Percentiles rank a stretch among this genome's conserved stretches.
Conservation (phyloP, 2,329 filamentous ascomycete genomes). For the Penicillium sp. region DNA sequence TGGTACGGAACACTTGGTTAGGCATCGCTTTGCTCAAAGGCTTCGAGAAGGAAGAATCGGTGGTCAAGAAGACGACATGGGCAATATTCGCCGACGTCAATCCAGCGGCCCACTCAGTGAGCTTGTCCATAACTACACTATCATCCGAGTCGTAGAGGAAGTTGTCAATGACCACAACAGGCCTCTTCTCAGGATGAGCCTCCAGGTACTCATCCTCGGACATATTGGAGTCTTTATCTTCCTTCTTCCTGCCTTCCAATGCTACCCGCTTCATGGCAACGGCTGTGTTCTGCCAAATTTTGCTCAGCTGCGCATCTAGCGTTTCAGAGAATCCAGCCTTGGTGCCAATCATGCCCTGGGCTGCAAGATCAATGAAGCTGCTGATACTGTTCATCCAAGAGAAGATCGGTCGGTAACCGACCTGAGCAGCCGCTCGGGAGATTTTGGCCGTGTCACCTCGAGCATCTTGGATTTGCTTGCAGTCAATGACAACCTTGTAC, state of each 20-base stretch:
- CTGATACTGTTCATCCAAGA: constrained; percentile 95
- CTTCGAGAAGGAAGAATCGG: constrained; percentile 85
- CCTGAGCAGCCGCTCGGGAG: constrained; percentile 73
- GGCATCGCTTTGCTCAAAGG: constrained; percentile 83
- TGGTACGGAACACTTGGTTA: constrained; percentile 84
- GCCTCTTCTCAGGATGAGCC: constrained; percentile 78
- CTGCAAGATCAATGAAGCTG: constrained; percentile 87
- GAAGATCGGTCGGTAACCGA: constrained; percentile 91
- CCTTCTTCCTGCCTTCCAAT: constrained; percentile 67
- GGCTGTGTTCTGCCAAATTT: constrained; percentile 84
- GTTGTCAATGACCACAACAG: constrained; percentile 88
- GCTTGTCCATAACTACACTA: constrained; percentile 69
- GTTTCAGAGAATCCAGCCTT: constrained; percentile 95
- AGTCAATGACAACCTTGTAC: constrained; percentile 84
- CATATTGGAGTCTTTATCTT: constrained; percentile 71
- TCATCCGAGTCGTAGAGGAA: constrained; percentile 76
- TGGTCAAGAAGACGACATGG: constrained; percentile 92
- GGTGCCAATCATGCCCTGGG: constrained; percentile 89
- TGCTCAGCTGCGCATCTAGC: constrained; percentile 81
- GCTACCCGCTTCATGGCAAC: constrained; percentile 77
- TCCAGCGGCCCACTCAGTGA: constrained; percentile 86
- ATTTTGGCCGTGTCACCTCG: constrained; percentile 86
- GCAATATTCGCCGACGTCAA: constrained; percentile 85
- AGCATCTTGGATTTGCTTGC: constrained; percentile 89
- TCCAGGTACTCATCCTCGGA: constrained; percentile 87